Percentiles rank a stretch among this genome's conserved stretches.
phyloP scores from a whole-genome alignment of 352 stramenopile species.

The Globisporangium alternatum region DNA sequence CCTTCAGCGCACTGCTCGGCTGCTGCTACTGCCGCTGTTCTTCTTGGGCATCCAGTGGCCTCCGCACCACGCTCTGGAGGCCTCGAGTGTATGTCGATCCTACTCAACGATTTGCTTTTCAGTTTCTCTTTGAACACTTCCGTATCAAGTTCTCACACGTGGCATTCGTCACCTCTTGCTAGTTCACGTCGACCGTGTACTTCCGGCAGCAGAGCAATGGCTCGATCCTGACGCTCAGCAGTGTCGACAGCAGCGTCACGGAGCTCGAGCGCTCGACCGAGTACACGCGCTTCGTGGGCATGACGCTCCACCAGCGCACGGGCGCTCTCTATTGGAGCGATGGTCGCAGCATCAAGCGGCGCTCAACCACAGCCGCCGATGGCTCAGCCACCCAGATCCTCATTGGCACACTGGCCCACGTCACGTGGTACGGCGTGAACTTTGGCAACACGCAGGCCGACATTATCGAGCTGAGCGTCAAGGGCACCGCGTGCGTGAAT shows the following conservation, averaged over 20 bases:
- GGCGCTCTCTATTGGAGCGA: constrained; percentile 61
- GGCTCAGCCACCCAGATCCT: constrained; percentile 16
- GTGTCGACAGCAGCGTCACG: constrained; percentile 26
- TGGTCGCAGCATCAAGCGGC: constrained; percentile 34
- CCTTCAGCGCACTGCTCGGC: background rate
- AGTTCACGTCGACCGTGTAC: constrained; percentile 58
- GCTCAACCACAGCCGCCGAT: constrained; percentile 9
- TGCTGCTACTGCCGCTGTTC: background rate
- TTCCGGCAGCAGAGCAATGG: constrained; percentile 48
- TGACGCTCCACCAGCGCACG: constrained; percentile 36
- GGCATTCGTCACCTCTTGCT: background rate
- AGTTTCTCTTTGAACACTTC: background rate
- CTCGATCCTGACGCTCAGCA: constrained; percentile 56
- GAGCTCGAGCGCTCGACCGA: constrained; percentile 35
- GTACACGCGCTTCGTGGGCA: constrained; percentile 44
- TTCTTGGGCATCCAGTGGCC: background rate
- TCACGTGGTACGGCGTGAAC: constrained; percentile 56
- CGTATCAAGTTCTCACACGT: background rate
- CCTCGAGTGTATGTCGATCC: background rate
- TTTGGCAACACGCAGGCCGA: constrained; percentile 34
- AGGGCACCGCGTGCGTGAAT: constrained; percentile 37
- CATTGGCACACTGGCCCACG: constrained; percentile 40
- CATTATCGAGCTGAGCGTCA: constrained; percentile 37
- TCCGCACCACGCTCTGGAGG: background rate
- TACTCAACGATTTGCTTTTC: background rate